Percentiles rank a stretch among this genome's conserved stretches.
These are phyloP conservation scores for Penicillium atrosanguineum DNA, from an alignment of 495 filamentous ascomycete species.

Conservation along the genomic window DNA sequence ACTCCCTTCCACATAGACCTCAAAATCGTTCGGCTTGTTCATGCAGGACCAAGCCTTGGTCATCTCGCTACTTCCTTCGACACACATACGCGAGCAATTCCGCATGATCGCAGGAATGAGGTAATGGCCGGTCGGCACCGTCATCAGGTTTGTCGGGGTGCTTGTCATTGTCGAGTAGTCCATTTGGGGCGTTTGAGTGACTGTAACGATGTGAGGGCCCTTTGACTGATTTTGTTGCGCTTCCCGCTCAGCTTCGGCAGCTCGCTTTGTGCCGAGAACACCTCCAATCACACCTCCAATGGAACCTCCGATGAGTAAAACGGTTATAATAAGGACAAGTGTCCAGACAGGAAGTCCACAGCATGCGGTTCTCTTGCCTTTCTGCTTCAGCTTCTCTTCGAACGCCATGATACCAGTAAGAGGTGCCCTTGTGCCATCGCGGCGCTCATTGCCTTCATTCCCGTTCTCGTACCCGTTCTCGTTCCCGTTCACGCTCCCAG, in stretches of 20 bases:
- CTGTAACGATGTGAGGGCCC: slow-evolving; percentile 43
- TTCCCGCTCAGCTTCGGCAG: slow-evolving; percentile 27
- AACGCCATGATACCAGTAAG: slow-evolving; percentile 43
- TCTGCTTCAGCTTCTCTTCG: slow-evolving; percentile 55
- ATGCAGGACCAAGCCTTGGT: slow-evolving; percentile 69
- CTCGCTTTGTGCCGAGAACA: slow-evolving; percentile 44
- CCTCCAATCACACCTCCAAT: slow-evolving; percentile 63
- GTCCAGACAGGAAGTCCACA: slow-evolving; percentile 72
- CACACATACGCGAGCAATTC: slow-evolving; percentile 62
- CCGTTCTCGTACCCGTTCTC: not conserved
- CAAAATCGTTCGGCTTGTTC: slow-evolving; percentile 34
- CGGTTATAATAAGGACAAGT: slow-evolving; percentile 50
- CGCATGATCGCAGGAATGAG: slow-evolving; percentile 56
- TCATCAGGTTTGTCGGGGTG: slow-evolving; percentile 54
- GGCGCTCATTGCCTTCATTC: too few relatives aligned
- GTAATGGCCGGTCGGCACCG: slow-evolving; percentile 64
- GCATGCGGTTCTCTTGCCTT: slow-evolving; percentile 54
- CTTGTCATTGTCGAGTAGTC: slow-evolving; percentile 62
- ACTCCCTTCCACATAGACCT: slow-evolving; percentile 31
- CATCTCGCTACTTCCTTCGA: slow-evolving; percentile 54
- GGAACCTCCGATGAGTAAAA: slow-evolving; percentile 54
- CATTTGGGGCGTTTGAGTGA: slow-evolving; percentile 55
- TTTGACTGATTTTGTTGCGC: slow-evolving; percentile 8
- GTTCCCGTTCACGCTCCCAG: not conserved
- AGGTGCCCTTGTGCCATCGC: slow-evolving; percentile 3